Base-by-base conservation (phyloP, 352 stramenopile genomes). In the Phytopythium helicoides region DNA sequence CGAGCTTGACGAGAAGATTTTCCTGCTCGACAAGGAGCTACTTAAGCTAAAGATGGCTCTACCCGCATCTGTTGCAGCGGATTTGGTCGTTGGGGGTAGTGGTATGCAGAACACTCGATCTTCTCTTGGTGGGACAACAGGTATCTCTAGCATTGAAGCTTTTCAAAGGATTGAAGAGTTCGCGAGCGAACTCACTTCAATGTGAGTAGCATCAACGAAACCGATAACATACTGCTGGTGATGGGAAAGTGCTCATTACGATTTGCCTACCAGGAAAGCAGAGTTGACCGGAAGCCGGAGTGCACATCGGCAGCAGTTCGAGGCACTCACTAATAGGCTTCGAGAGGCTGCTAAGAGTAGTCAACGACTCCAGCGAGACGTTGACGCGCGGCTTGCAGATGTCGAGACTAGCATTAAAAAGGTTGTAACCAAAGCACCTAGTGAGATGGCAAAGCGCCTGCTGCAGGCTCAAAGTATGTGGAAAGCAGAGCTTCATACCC, bases 1-100 rank as follows among this genome's bases (percentile, higher is more conserved):
- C 1, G 71, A 74, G 2, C 47, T 90, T 19, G 74, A 87, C 38
- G 76, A 86, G 28, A 83, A 80, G 31, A 37, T 87, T 1, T 87
- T 90, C 49, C 34, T 37, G 1, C 37, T 87, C 26, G 76, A 90
- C 51, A 90, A 87, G 52, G 76, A 87, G 38, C 34, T 87, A 16
- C 76, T 90, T 25, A 83, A 76, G 52, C 19, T 87, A 34, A 86
- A 86, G 47, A 64, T 90, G 33, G 62, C 60, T 19, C 47, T 87
- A 0, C 79, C 79, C 35, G 68, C 71, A n/a, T 65, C 61, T 0
- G 44, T 76, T 25, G 69, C 68, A 15, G 65, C 71, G 1, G 66
- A 82, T 38, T 47, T 81, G 15, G 46, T 62, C 19, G 40, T 52
- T 28, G 58, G 18, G 15, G 22, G 1, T 52, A 33, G 11, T 12